Evolutionary conservation across 2,329 filamentous ascomycete genomes (phyloP).

Genomic region (Diplodia mutila): DNA sequence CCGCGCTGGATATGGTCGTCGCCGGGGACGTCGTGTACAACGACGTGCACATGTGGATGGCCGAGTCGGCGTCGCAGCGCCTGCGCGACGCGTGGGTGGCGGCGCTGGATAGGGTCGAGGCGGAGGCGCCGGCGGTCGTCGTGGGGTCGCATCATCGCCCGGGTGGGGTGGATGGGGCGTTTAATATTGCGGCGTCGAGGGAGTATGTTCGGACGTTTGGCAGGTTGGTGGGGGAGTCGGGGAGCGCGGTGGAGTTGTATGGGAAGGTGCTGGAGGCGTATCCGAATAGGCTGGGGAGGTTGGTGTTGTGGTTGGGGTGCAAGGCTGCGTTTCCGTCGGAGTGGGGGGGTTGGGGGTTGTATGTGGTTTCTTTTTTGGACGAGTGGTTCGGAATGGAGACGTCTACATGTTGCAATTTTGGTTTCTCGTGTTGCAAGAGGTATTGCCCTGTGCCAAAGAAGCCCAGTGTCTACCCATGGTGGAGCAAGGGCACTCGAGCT

Average conservation of each 20-base stretch:
- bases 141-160: slow-evolving; percentile 38
- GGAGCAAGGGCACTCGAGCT: too few species aligned
- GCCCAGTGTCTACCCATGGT: too few species aligned
- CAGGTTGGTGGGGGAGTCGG: not conserved
- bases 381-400: too few species aligned
- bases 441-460: too few species aligned
- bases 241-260: slow-evolving; percentile 25
- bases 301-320: slow-evolving; percentile 23
- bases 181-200: slow-evolving; percentile 33
- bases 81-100: slow-evolving; percentile 41
- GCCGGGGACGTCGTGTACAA: slow-evolving; percentile 48
- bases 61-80: slow-evolving; percentile 38
- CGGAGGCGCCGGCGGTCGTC: slow-evolving; percentile 37
- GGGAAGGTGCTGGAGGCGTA: slow-evolving; percentile 25
- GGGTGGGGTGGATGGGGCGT: slow-evolving; percentile 36
- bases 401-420: too few species aligned
- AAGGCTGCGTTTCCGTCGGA: not conserved
- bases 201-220: slow-evolving; percentile 35
- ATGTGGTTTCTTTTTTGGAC: too few species aligned
- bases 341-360: not conserved
- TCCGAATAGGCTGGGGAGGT: slow-evolving; percentile 28
- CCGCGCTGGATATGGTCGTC: slow-evolving; percentile 40
- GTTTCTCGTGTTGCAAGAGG: too few species aligned
- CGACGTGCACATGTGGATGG: slow-evolving; percentile 42
- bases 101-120: slow-evolving; percentile 38